Evolutionary conservation across 495 filamentous ascomycete genomes (phyloP).

Genomic region (Tuber melanosporum): DNA sequence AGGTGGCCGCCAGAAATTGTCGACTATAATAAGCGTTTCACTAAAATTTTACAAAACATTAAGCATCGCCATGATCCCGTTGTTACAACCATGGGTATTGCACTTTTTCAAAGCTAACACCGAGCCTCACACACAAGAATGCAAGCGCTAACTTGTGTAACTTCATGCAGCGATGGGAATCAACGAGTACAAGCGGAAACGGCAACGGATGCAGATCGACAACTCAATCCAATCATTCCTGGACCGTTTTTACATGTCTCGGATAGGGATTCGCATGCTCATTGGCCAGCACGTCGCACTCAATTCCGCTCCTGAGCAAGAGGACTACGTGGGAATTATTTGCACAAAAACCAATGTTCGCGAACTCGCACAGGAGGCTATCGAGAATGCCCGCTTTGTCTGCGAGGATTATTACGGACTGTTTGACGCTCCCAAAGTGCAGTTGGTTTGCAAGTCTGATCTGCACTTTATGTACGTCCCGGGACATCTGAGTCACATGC

Average conservation of each 20-base stretch:
- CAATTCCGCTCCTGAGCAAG: conserved; percentile 79
- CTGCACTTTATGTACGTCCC: conserved; percentile 99
- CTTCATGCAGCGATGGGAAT: conserved; percentile 74
- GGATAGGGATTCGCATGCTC: conserved; percentile 98
- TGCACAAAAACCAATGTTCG: conserved; percentile 95
- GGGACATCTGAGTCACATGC: conserved; percentile 95
- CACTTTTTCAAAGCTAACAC: neutral
- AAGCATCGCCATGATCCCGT: conserved; percentile 95
- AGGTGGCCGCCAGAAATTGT: conserved; percentile 94
- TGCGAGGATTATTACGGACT: conserved; percentile 98
- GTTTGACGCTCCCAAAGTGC: conserved; percentile 93
- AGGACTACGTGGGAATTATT: conserved; percentile 96
- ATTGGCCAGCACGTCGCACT: conserved; percentile 97
- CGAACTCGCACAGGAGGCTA: conserved; percentile 93
- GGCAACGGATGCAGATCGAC: conserved; percentile 97
- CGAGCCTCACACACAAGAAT: conserved; percentile 3
- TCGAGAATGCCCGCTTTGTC: conserved; percentile 96
- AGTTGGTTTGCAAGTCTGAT: conserved; percentile 87
- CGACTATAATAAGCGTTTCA: conserved; percentile 87
- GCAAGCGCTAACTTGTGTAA: conserved; percentile 18
- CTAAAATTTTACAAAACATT: conserved; percentile 77
- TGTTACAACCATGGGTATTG: conserved; percentile 65
- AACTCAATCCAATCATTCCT: conserved; percentile 92
- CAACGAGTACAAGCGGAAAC: conserved; percentile 91
- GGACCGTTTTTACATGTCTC: conserved; percentile 98